Percentiles rank a stretch among this genome's conserved stretches.
phyloP scores from a whole-genome alignment of 2,329 filamentous ascomycete species.

The Colletotrichum tabaci region DNA sequence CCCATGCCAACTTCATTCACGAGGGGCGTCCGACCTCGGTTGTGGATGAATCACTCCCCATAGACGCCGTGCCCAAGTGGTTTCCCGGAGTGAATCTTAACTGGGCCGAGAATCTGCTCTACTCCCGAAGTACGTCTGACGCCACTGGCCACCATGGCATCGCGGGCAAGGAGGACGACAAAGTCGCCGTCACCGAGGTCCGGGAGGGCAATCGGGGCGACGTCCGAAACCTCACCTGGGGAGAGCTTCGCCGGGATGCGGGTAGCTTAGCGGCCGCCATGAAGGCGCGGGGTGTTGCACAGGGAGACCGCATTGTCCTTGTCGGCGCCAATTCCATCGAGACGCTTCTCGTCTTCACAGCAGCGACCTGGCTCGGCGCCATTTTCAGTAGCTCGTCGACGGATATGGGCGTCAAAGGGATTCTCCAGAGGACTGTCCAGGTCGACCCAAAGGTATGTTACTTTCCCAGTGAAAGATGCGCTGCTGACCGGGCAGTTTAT shows the following conservation, averaged over 20 bases:
- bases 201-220: slow-evolving; percentile 73
- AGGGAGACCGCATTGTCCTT: slow-evolving; percentile 82
- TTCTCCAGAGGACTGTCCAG: slow-evolving; percentile 82
- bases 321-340: slow-evolving; percentile 83
- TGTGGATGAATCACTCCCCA: slow-evolving; percentile 79
- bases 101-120: slow-evolving; percentile 86
- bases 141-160: slow-evolving; percentile 64
- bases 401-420: slow-evolving; percentile 86
- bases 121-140: slow-evolving; percentile 61
- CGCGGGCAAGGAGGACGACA: slow-evolving; percentile 77
- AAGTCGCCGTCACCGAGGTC: slow-evolving; percentile 80
- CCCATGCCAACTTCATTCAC: slow-evolving; percentile 73
- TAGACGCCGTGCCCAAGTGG: slow-evolving; percentile 82
- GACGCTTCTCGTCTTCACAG: slow-evolving; percentile 80
- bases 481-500: slow-evolving; percentile 65
- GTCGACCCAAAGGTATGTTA: slow-evolving; percentile 75
- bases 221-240: slow-evolving; percentile 75
- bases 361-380: slow-evolving; percentile 78
- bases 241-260: slow-evolving; percentile 72
- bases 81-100: slow-evolving; percentile 82
- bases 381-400: slow-evolving; percentile 84
- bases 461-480: background rate
- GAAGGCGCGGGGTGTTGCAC: slow-evolving; percentile 74
- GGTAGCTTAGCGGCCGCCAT: slow-evolving; percentile 76
- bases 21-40: slow-evolving; percentile 71